Base-by-base conservation (phyloP, 345 rosid species). In the Turnera subulata region DNA sequence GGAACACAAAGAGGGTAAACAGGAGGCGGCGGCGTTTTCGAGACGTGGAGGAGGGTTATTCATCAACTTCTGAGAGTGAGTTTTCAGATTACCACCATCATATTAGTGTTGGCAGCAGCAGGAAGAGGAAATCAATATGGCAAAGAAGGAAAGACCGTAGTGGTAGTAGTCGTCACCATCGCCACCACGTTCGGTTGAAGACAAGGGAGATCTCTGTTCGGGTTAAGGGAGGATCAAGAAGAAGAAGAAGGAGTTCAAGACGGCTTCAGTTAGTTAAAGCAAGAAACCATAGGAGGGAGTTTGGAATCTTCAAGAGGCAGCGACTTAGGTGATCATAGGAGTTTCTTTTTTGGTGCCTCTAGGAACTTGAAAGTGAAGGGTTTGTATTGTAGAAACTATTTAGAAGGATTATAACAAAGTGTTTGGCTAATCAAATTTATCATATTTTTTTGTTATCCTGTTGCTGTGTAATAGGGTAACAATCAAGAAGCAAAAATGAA, bases 201-300 rank as follows among this genome's bases (percentile, higher is more conserved):
- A 48, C 55, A 15, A 77, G 79, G 20, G 64, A 68, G 61, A 59
- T 63, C 49, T 73, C 81, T 22, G 37, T 75, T 18, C 80, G 52
- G 50, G 69, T 67, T 5, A 68, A 66, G 47, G 74, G 80, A 50
- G 72, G 78, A 48, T 70, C 83, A 3, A 62, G 65, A 54, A 80
- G 81, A 54, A 80, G 81, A 70, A 22, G 46, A n/a, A 74, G 59
- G 66, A 76, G 57, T 59, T 73, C 56, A 17, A 64, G 76, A 40
- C 71, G 32, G 58, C 66, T 67, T 59, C 76, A 53, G 49, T 18
- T 47, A n/a, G 40, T 54, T 0, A 57, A 46, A 55, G 40, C 11
- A 6, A 69, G 53, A 40, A 20, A 56, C 25, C 71, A n/a, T 24
- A 42, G 26, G 20, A 59, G 65, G 37, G 43, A 68, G 45, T 55